Evolutionary conservation across 1,284 basidiomycete genomes (phyloP), one percentile per base, ranked within the genome.

Genomic region (Tilletia setariae): DNA sequence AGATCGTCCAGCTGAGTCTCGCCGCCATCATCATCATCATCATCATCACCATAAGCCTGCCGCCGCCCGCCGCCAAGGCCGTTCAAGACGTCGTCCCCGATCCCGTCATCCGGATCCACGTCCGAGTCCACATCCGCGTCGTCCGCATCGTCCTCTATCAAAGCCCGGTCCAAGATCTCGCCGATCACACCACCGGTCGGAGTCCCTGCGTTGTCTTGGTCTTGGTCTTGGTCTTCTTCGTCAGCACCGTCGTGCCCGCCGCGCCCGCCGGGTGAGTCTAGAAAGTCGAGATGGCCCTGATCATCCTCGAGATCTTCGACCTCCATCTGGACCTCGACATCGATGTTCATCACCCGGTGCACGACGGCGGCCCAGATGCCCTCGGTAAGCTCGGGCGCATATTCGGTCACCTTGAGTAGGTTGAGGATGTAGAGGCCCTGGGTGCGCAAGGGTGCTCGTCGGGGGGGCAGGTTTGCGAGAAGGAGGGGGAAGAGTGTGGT

Each of bases 291-390:
- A 15, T 86, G 86, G 2, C 87, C 86, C 9, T 90, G 89, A 16
- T 79, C 79, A 15, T 84, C 83, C 68, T 96, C 94, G 21, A 95
- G 85, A 75, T 97, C 94, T 81, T 98, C 95, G 1, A 95, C 83
- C 78, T 95, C 93, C 23, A 94, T 91, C 83, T 97, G 95, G 64
- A 99, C 96, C 84, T 98, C 95, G 59, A 95, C 94, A 82, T 99
- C 96, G 69, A 98, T 93, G 82, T 95, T 90, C 47, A 98, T 90
- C 56, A 94, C 91, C 19, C 93, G 88, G 81, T 96, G 94, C 19
- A 98, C 87, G 49, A 97, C 91, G 0, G 90, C 89, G 1, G 89
- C 89, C 66, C 97, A 85, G 47, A 98, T 90, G 70, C 90, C 89
- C 75, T 94, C 92, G 0, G 89, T 87, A 7, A 98, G 85, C 81